A percentile compares a stretch with the other conserved stretches of the same genome.
These are phyloP conservation scores for Pythium volutum DNA, from an alignment of 352 stramenopile species.

Conservation along the genomic window DNA sequence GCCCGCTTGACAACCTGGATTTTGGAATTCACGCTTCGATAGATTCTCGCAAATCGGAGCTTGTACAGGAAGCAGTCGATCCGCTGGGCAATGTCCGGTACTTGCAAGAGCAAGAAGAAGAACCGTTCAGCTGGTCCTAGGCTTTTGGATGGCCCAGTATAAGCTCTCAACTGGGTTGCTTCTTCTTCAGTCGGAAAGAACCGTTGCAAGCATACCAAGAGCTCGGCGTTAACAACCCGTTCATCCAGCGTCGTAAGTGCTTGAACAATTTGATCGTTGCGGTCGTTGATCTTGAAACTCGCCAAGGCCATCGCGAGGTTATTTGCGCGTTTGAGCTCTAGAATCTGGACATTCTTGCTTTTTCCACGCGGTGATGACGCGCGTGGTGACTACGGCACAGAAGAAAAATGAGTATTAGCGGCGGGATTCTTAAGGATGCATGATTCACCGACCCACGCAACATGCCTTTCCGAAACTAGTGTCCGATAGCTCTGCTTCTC, in stretches of 20 bases:
- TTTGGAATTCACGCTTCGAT: conserved; percentile 37
- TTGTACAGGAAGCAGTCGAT: conserved; percentile 82
- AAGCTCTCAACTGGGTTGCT: conserved; percentile 38
- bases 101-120: conserved; percentile 59
- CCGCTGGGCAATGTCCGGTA: conserved; percentile 49
- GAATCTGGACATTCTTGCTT: conserved; percentile 70
- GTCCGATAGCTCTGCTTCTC: conserved; percentile 16
- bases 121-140: conserved; percentile 77
- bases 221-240: conserved; percentile 45
- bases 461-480: conserved; percentile 63
- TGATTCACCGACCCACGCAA: background rate
- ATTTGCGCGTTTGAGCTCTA: conserved; percentile 79
- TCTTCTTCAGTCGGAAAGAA: conserved; percentile 78
- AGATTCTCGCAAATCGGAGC: conserved; percentile 52
- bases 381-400: conserved; percentile 30
- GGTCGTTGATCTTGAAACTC: conserved; percentile 75
- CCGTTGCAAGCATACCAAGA: conserved; percentile 66
- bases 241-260: conserved; percentile 65
- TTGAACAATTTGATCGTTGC: conserved; percentile 60
- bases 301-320: conserved; percentile 70
- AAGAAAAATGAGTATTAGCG: background rate
- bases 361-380: conserved; percentile 68
- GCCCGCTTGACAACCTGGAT: conserved; percentile 61
- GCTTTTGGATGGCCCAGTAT: conserved; percentile 35
- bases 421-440: background rate